A percentile compares a stretch with the other conserved stretches of the same genome.
phyloP scores from a whole-genome alignment of 2,329 filamentous ascomycete genomes.

The Pseudonectria buxi region DNA sequence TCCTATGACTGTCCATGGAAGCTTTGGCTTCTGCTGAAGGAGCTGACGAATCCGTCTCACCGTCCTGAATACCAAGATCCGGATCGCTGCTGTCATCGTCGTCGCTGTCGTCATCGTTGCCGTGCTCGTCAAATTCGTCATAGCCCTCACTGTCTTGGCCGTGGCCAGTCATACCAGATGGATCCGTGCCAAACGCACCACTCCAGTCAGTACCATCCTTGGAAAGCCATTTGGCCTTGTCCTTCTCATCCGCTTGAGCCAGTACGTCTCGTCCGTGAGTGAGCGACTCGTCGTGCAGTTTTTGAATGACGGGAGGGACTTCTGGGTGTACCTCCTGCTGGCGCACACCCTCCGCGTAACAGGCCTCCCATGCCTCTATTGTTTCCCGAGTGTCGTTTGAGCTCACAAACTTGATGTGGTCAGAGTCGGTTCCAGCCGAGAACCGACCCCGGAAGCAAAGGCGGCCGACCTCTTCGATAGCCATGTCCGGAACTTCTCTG shows the following conservation, averaged over 20 bases:
- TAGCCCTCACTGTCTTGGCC: conserved; percentile 30
- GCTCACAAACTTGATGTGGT: conserved; percentile 74
- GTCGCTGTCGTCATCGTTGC: conserved; percentile 22
- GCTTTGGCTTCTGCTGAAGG: conserved; percentile 22
- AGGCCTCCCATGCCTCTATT: conserved; percentile 91
- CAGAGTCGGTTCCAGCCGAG: conserved; percentile 82
- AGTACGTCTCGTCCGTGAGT: conserved; percentile 76
- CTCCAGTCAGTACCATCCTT: conserved; percentile 82
- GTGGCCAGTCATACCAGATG: conserved; percentile 39
- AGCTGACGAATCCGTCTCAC: conserved; percentile 26
- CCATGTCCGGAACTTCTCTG: conserved; percentile 61
- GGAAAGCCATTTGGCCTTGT: conserved; percentile 70
- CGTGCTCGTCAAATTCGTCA: conserved; percentile 33
- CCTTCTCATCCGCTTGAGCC: conserved; percentile 61
- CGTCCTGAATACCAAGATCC: conserved; percentile 56
- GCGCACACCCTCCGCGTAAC: conserved; percentile 79
- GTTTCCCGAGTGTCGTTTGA: conserved; percentile 90
- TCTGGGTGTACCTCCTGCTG: conserved; percentile 63
- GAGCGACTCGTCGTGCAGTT: conserved; percentile 75
- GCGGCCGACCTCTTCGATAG: conserved; percentile 73
- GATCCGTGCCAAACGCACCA: conserved; percentile 76
- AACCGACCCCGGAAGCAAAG: conserved; percentile 75
- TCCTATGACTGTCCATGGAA: conserved; percentile 36
- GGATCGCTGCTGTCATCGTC: conserved; percentile 33
- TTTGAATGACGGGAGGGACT: conserved; percentile 63